Evolutionary conservation across 139 green algal genomes (phyloP).

Genomic region (Closterium sp.): DNA sequence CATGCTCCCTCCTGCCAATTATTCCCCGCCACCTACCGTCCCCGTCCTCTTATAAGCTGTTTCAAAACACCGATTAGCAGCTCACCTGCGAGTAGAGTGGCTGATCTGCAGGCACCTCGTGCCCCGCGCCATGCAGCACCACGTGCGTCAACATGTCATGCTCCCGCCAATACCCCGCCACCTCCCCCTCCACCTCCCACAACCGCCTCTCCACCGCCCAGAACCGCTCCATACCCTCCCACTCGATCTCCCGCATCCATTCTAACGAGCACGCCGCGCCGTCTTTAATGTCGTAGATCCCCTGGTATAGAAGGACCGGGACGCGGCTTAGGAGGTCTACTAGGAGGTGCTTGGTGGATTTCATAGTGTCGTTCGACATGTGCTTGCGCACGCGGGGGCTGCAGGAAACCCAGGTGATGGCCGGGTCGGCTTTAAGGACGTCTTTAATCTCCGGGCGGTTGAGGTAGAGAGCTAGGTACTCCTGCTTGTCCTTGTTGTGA

Average conservation of each 20-base stretch:
- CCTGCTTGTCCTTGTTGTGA: conserved; percentile 56
- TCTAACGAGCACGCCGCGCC: conserved; percentile 57
- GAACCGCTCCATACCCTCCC: conserved; percentile 35
- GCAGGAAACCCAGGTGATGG: conserved; percentile 54
- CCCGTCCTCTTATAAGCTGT: neutral
- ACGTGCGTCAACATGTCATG: conserved; percentile 19
- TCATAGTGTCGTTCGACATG: conserved; percentile 67
- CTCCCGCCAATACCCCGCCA: conserved; percentile 18
- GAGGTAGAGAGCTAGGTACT: conserved; percentile 52
- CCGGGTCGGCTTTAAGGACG: conserved; percentile 44
- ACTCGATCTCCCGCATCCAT: conserved; percentile 63
- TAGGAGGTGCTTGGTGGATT: conserved; percentile 57
- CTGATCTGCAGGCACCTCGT: conserved; percentile 18
- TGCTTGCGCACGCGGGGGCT: conserved; percentile 42
- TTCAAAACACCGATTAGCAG: neutral
- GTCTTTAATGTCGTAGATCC: conserved; percentile 67
- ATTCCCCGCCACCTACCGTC: neutral
- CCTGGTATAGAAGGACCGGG: conserved; percentile 71
- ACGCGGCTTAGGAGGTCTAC: conserved; percentile 61
- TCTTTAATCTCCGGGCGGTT: conserved; percentile 62
- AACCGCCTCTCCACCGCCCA: neutral
- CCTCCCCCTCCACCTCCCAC: conserved; percentile 16
- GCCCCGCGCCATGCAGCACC: neutral
- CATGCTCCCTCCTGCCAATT: neutral
- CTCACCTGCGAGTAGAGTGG: conserved; percentile 13